Base-by-base conservation (phyloP, 1,139 yeast genomes). In the Scheffersomyces stambukii region DNA sequence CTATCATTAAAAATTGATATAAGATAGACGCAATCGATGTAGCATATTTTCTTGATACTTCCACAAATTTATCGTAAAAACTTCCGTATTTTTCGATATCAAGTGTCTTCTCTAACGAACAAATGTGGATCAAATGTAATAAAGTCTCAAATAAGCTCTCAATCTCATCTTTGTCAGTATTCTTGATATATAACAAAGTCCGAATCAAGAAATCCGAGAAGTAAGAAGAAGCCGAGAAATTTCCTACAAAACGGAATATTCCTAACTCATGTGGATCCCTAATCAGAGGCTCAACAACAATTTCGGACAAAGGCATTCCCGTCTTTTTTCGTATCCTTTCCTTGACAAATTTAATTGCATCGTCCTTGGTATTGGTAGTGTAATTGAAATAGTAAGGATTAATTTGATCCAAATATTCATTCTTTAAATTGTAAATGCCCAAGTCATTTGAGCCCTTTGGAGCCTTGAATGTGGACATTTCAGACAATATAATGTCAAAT, bases 351-450 rank as follows among this genome's bases (percentile, higher is more conserved):
- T 53, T 82, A 14, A 73, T 64, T 8, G 78, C 76, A 33, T 74
- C 96, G 34, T 88, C 96, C 35, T 89, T 73, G 31, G 77, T 78
- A 41, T 88, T 86, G 0, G 93, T 62, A 0, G 84, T 64, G 43
- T 82, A 82, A 45, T 86, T 88, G 38, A 84, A 70, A 51, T 81
- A 89, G 47, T 78, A 89, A 0, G 96, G 95, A 48, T 89, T 89
- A 16, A 89, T 66, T 21, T 69, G 60, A 4, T 55, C 58, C 31
- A 64, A 61, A 37, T 62, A 71, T 36, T 75, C 73, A 3, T 75
- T 75, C 43, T 82, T 85, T 30, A 91, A 60, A 19, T 71, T 59
- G 48, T 83, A 89, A 6, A 69, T 55, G 1, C 96, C 96, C 18
- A 72, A 64, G 38, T 83, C 93, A 27, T 72, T 73, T 3, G 74